Evolutionary conservation across 1,139 yeast species (phyloP), one percentile per base, ranked within the genome.

Genomic region (Lodderomyces metapsilosis): DNA sequence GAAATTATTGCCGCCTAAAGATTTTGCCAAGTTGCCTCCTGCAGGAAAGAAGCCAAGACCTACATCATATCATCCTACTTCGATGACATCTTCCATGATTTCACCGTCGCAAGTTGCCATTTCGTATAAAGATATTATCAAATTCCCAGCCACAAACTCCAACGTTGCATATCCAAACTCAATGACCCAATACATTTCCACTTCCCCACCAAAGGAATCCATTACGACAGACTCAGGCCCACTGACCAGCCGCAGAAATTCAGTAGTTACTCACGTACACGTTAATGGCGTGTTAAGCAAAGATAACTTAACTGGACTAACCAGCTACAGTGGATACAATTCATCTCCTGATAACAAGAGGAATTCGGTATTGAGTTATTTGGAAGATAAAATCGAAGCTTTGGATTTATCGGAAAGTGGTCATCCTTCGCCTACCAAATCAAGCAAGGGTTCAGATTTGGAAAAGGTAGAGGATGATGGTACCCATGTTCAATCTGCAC

Each of bases 11-110:
- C 47, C 48, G 34, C 44, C 52, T 13, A 41, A 56, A 9, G 59
- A 56, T 41, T 40, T 66, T 47, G 42, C 54, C 50, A 64, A 66
- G 52, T 60, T 71, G 42, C 76, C 76, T 16, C 73, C 64, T 43
- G 60, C 72, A 10, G 64, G 63, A 38, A 76, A 79, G 58, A 82
- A 77, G 54, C 89, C 88, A 41, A 76, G 94, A 59, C 92, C 94
- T 37, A 84, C 91, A 0, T 84, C 91, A 7, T 85, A 83, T 56
- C 91, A 85, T 56, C 92, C 94, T 10, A 66, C 71, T 21, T 68
- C 75, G n/a, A 62, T 68, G 64, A 53, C 71, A 8, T 65, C 72
- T 4, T 56, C 68, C n/a, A 54, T 65, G 33, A 54, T 62, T 44
- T 56, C 54, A 42, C 43, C 61, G 10, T 32, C 23, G 10, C 20